Base-by-base conservation (phyloP, 2,329 filamentous ascomycete species). In the Coniochaeta pulveracea region DNA sequence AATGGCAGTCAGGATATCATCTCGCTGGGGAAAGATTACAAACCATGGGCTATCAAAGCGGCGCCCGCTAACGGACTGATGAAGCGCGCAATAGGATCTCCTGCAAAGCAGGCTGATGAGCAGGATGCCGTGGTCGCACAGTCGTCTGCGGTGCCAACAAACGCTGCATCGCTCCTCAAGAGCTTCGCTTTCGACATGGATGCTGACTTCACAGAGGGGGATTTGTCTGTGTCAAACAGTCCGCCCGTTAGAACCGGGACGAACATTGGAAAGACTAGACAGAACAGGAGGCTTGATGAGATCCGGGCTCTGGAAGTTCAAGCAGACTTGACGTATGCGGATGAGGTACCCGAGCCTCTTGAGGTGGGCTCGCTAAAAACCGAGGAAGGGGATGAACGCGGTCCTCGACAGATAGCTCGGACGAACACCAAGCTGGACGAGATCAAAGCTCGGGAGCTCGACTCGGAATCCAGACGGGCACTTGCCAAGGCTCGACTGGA, bases 181-280 rank as follows among this genome's bases (percentile, higher is more conserved):
- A 66, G 61, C 42, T 69, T 63, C 36, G 64, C 61, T 6, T 76
- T 69, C 70, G 55, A 73, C 36, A 49, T 72, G 6, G 70, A 75
- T 21, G 61, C 64, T 5, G 71, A 76, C 35, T 73, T 76, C 41
- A 74, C 71, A 1, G 69, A 63, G 9, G 60, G 62, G 26, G 69
- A 74, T 37, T 38, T 74, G 24, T 68, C 73, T 37, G 46, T 69
- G 21, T 75, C 71, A 0, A 58, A 66, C 40, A 75, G 69, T 39
- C 70, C 70, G n/a, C 63, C 66, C 19, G 59, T 74, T 33, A 55
- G 49, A 18, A 50, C 61, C 15, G 50, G 43, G 27, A 52, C 51
- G 25, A 51, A 45, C 37, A 58, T 56, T 34, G 50, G 47, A 24
- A 52, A 50, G 28, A 47, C 21, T 4, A 35, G 30, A 15, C 55